A percentile compares a stretch with the other conserved stretches of the same genome.
Evolutionary conservation across 768 basidiomycete genomes (phyloP).

Genomic region (Pisolithus microcarpus): DNA sequence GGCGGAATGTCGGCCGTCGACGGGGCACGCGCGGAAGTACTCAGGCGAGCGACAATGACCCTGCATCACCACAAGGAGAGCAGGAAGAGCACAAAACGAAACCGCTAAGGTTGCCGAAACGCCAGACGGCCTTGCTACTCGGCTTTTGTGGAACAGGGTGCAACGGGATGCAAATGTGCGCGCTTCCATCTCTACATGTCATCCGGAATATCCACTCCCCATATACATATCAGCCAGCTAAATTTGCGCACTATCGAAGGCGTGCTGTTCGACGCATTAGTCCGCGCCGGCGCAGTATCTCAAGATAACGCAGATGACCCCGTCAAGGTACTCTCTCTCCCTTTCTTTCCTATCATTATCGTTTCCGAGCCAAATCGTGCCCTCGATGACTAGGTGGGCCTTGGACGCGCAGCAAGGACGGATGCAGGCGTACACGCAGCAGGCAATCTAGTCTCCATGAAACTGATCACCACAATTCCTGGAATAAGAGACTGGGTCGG

Average conservation of each 20-base stretch:
- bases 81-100: constrained; percentile 24
- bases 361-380: neutral
- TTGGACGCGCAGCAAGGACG: constrained; percentile 87
- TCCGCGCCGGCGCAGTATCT: constrained; percentile 89
- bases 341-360: neutral
- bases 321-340: constrained; percentile 51
- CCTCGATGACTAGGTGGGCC: constrained; percentile 50
- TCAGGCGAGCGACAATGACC: neutral
- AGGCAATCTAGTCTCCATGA: constrained; percentile 87
- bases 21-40: constrained; percentile 32
- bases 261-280: constrained; percentile 78
- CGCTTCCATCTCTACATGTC: too few species aligned
- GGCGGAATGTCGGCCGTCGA: constrained; percentile 31
- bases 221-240: constrained; percentile 49
- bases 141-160: constrained; percentile 92
- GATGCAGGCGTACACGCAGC: constrained; percentile 98
- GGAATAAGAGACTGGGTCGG: constrained; percentile 62
- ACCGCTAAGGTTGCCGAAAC: constrained; percentile 66
- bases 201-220: neutral
- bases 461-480: constrained; percentile 76
- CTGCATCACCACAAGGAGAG: neutral
- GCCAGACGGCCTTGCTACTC: constrained; percentile 74
- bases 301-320: constrained; percentile 90
- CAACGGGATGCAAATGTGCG: constrained; percentile 95
- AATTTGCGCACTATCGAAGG: constrained; percentile 83